Evolutionary conservation across 768 basidiomycete genomes (phyloP), one percentile per base, ranked within the genome.

Genomic region (Russula emetica): DNA sequence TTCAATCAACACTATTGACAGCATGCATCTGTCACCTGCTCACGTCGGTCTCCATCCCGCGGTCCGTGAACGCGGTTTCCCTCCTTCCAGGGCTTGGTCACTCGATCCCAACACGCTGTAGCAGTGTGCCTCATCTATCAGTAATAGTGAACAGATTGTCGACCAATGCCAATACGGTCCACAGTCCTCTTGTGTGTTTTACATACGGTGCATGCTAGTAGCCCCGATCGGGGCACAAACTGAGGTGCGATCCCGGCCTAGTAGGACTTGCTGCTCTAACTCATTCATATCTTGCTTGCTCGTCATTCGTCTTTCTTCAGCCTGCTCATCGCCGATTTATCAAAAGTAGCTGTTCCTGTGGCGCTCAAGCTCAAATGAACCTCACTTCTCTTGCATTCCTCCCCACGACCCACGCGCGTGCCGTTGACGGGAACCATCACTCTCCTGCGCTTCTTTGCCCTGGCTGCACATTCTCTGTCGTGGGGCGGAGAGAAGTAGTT

Each of bases 1-100:
- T 61, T 61, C 64, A 65, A 51, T 55, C 54, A 61, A 24, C 59
- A 44, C 60, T 52, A 57, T 57, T 65, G 60, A 65, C 64, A 65
- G 59, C 60, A 34, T 49, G 58, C 45, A 65, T 22, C 64, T 53
- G 60, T 60, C 64, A 61, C 56, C 55, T 57, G 64, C 20, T 10
- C 58, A 59, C 16, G n/a, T 42, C 52, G 38, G 58, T 32, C 63
- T 60, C 44, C 38, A 44, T 44, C 42, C 40, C 26, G 40, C 59
- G 26, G 55, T 20, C 59, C 59, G 32, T 51, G 38, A 53, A 64
- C 40, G 40, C 55, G 30, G 57, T 22, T n/a, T 24, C 34, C 53
- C 63, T 55, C 52, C 32, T 14, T 32, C 24, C 44, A 54, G 10
- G 24, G 20, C 26, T 20, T 50, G n/a, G 14, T 56, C 49, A 34